Base-by-base conservation (phyloP, 2,329 filamentous ascomycete genomes). In the Trichoderma sp. region DNA sequence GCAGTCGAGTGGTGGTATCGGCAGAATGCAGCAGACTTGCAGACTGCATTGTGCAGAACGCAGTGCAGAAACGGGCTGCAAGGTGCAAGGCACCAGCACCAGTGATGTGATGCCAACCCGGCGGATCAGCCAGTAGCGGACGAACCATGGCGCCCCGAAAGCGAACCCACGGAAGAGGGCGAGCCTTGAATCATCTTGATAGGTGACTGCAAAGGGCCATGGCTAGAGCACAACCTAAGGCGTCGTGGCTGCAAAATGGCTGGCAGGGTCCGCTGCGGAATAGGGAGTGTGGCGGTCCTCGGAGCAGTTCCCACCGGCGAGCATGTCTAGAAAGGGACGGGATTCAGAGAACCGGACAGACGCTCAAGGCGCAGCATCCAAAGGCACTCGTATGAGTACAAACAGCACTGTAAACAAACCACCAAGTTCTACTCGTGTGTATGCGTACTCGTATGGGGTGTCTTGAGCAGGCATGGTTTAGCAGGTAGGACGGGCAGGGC, bases 1-100 rank as follows among this genome's bases (percentile, higher is more conserved):
- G 43, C 43, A 20, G 43, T 50, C n/a, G 43, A 50, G 43, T 50
- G 43, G 43, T 50, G 43, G 43, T 50, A 50, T 20, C 43, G n/a
- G 43, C n/a, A 47, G 43, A n/a, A 20, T n/a, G 17, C 43, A 12
- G 43, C 43, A 23, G n/a, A 47, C 55, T 28, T 28, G 28, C 55
- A 58, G 17, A 59, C 15, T 20, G 28, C 57, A 58, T 32, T n/a
- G 28, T 28, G 57, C 28, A 59, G 11, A 59, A 4, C 20, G 55
- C 28, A 58, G 26, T 34, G 36, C 36, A 39, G 36, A 39, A 39
- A 32, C 28, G 30, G 57, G 36, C 66, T 62, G 57, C 66, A 61
- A 36, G 66, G 55, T 47, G 57, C 66, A 62, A 53, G 66, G 66
- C 57, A 69, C 66, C 66, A 26, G 20, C 57, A 69, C 66, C 66